Evolutionary conservation across 2,329 filamentous ascomycete genomes (phyloP).

Genomic region (Trichoderma guizhouense): DNA sequence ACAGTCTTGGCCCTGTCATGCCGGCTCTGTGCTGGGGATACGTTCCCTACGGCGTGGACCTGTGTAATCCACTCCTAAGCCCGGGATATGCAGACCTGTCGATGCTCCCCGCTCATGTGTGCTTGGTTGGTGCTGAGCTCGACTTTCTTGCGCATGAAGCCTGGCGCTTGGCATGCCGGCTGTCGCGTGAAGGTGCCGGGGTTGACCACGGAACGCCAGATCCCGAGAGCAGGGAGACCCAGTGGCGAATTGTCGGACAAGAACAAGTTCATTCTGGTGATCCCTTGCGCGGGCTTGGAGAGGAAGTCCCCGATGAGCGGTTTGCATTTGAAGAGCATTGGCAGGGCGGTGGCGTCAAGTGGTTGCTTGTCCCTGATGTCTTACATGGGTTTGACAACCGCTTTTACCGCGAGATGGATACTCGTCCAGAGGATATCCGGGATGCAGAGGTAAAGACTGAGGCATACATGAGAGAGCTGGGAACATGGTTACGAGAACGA

Average conservation of each 20-base stretch:
- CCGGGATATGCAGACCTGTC: neutral
- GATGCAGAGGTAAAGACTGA: neutral
- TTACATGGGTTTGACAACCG: neutral
- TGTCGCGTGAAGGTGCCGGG: neutral
- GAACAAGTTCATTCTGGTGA: neutral
- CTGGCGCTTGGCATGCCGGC: neutral
- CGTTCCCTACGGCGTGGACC: neutral
- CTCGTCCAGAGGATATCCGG: neutral
- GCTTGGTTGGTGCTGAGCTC: neutral
- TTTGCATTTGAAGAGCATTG: neutral
- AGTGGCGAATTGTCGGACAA: neutral
- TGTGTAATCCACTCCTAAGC: neutral
- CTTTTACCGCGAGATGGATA: neutral
- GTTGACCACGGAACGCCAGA: neutral
- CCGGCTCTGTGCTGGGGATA: neutral
- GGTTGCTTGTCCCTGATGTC: neutral
- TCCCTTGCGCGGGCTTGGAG: neutral
- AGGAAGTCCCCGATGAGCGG: neutral
- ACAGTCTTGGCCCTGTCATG: neutral
- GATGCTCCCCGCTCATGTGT: neutral
- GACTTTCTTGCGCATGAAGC: neutral
- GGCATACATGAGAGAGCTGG: neutral
- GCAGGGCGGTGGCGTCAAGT: neutral
- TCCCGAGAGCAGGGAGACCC: neutral
- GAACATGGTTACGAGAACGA: neutral